Evolutionary conservation across 148 eudicot genomes (phyloP).

Genomic region (Camellia sinensis): DNA sequence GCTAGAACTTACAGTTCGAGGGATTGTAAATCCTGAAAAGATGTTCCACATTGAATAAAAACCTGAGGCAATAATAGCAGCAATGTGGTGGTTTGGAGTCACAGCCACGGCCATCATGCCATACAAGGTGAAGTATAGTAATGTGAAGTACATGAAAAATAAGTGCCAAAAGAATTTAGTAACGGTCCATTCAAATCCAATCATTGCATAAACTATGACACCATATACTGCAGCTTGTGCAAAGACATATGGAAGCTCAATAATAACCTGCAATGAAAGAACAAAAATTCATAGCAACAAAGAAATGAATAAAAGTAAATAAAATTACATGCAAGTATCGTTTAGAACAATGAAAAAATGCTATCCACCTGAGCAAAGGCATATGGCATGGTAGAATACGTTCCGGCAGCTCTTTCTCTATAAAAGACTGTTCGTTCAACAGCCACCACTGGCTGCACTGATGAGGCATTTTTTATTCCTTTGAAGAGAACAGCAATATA

Average conservation of each 20-base stretch:
- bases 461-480: constrained; percentile 51
- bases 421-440: constrained; percentile 65
- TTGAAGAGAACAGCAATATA: constrained; percentile 56
- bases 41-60: constrained; percentile 52
- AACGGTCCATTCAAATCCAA: constrained; percentile 67
- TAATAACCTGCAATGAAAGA: constrained; percentile 37
- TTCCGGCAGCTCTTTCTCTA: constrained; percentile 80
- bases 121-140: constrained; percentile 54
- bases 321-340: background rate
- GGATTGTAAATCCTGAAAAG: constrained; percentile 61
- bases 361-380: constrained; percentile 64
- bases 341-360: background rate
- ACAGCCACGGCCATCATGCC: constrained; percentile 72
- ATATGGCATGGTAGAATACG: constrained; percentile 75
- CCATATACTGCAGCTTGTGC: constrained; percentile 46
- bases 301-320: background rate
- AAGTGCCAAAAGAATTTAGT: constrained; percentile 67
- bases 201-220: constrained; percentile 64
- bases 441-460: constrained; percentile 71
- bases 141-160: constrained; percentile 61
- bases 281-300: background rate
- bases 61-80: constrained; percentile 42
- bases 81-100: constrained; percentile 57
- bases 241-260: constrained; percentile 65
- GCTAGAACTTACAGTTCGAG: constrained; percentile 49